These are phyloP conservation scores for Penicillium sp. DNA, from an alignment of 2,329 filamentous ascomycete genomes.

Conservation along the genomic window DNA sequence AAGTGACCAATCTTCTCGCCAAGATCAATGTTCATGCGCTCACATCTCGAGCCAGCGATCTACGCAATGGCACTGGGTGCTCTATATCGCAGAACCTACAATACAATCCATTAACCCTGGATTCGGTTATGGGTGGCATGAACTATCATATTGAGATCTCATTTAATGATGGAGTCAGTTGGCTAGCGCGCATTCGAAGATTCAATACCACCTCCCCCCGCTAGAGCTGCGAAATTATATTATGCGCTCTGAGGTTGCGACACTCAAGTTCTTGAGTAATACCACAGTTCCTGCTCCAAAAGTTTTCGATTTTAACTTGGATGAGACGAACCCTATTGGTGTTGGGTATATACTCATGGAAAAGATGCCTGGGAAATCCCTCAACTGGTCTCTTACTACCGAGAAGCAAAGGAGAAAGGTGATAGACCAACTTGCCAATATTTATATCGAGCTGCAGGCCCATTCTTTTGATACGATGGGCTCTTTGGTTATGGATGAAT, in stretches of 20 bases:
- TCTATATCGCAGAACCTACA: constrained; percentile 36
- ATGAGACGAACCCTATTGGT: constrained; percentile 36
- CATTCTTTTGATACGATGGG: constrained; percentile 40
- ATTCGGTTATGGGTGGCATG: constrained; percentile 46
- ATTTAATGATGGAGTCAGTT: constrained; percentile 46
- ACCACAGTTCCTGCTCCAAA: constrained; percentile 40
- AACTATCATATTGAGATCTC: constrained; percentile 46
- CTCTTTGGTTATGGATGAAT: constrained; percentile 28
- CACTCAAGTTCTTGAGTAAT: constrained; percentile 40
- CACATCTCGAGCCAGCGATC: constrained; percentile 33
- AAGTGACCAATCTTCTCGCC: constrained; percentile 35
- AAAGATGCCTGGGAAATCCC: constrained; percentile 40
- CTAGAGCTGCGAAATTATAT: constrained; percentile 29
- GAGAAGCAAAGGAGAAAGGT: constrained; percentile 36
- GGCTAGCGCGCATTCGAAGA: constrained; percentile 46
- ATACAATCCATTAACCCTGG: constrained; percentile 37
- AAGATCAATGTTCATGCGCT: constrained; percentile 41
- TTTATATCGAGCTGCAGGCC: constrained; percentile 41
- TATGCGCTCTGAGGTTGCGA: constrained; percentile 43
- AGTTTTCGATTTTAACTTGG: constrained; percentile 40
- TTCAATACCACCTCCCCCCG: constrained; percentile 43
- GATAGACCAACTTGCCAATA: constrained; percentile 40
- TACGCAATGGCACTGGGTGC: constrained; percentile 39
- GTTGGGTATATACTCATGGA: constrained; percentile 46
- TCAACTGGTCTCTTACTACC: constrained; percentile 38